Base-by-base conservation (phyloP, 768 basidiomycete species). In the Trametes sanguinea region DNA sequence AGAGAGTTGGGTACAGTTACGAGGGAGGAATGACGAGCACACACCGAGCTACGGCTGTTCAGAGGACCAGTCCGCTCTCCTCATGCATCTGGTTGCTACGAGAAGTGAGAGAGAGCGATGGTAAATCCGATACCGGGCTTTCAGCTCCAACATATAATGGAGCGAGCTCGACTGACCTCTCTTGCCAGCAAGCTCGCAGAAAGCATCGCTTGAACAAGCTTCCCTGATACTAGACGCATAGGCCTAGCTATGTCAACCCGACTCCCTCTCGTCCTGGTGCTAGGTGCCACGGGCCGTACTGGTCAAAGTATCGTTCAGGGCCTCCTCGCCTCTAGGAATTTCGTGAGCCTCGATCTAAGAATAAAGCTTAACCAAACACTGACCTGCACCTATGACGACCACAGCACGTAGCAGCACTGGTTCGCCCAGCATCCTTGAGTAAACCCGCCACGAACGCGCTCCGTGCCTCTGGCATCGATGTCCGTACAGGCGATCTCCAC, bases 281-380 rank as follows among this genome's bases (percentile, higher is more conserved):
- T 67, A 13, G 68, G 69, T 16, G 66, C 55, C 5, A 57, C 65
- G 4, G 69, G 69, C 1, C 45, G 51, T 10, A 69, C 66, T 44
- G 69, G 68, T 27, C 32, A 27, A 1, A 57, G 29, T 16, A 57
- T 70, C 30, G 43, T 63, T 13, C 53, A 60, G 0, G 63, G 51
- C 6, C 54, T 68, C 7, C 22, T 60, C n/a, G 51, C 63, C 11
- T 40, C 54, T n/a, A 55, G 54, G 8, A 44, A 50, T 9, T 70
- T 62, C 45, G 69, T 68, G 37, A 10, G 65, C 61, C 44, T 16
- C 22, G 1, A 1, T 22, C 22, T 22, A 22, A 1, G 22, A 22
- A 1, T 1, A 22, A 1, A 1, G 22, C 1, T 2, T 50, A 13
- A 14, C 8, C 16, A 14, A 14, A 40, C 29, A 22, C 13, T 43